These are phyloP conservation scores for Colletotrichum camelliae DNA, from an alignment of 2,329 filamentous ascomycete species.

Conservation along the genomic window DNA sequence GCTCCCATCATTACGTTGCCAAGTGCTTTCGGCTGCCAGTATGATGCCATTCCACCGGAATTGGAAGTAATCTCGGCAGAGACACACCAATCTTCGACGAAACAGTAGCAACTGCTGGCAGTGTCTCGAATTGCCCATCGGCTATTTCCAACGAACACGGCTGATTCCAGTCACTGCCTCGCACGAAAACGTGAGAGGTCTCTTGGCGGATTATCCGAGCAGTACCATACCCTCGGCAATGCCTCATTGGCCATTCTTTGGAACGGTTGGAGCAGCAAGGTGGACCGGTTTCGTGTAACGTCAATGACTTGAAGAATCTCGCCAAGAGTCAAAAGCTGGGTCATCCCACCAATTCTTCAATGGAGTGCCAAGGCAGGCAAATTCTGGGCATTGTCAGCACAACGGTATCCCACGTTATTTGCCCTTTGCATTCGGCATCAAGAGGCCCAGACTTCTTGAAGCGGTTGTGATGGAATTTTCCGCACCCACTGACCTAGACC, in stretches of 20 bases:
- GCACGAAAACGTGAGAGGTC: neutral
- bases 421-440: neutral
- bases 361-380: neutral
- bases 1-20: neutral
- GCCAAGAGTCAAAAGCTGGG: neutral
- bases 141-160: neutral
- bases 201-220: neutral
- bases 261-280: neutral
- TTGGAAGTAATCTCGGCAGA: neutral
- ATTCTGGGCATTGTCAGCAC: neutral
- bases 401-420: neutral
- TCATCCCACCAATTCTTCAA: neutral
- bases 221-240: neutral
- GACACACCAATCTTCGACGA: neutral
- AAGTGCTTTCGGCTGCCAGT: neutral
- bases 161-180: neutral
- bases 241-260: neutral
- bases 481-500: accelerated
- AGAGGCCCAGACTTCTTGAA: neutral
- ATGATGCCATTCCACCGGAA: slow-evolving; percentile 9
- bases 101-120: neutral
- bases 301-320: neutral
- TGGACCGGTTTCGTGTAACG: neutral
- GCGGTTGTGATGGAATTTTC: neutral
- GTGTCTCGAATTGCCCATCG: neutral